These are phyloP conservation scores for Puccinia coronata DNA, from an alignment of 1,284 basidiomycete species.

Conservation along the genomic window DNA sequence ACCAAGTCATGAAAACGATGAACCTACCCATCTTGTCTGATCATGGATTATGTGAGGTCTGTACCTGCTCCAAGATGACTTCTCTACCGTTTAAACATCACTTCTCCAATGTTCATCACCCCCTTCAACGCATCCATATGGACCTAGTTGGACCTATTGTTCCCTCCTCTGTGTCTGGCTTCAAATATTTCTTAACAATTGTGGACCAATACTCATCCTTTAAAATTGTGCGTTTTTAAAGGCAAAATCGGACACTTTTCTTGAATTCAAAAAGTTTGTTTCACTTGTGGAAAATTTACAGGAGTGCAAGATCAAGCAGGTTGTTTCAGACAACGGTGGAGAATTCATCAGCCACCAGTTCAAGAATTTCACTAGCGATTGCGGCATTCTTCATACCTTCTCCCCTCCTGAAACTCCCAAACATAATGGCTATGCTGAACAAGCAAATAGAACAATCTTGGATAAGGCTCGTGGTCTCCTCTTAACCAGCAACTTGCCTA, in stretches of 20 bases:
- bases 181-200: slow-evolving; percentile 3
- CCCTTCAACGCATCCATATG: background rate
- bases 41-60: background rate
- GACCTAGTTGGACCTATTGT: slow-evolving; percentile 1
- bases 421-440: slow-evolving; percentile 24
- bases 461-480: too few species aligned
- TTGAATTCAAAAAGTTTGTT: background rate
- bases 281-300: background rate
- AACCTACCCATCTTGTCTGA: background rate
- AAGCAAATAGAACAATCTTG: slow-evolving; percentile 1
- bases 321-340: slow-evolving; percentile 58
- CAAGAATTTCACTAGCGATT: background rate
- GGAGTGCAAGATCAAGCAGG: slow-evolving; percentile 55
- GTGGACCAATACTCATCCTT: background rate
- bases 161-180: background rate
- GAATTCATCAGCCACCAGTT: slow-evolving; percentile 52
- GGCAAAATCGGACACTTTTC: background rate
- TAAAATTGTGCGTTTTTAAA: background rate
- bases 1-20: background rate
- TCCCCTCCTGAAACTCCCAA: slow-evolving; percentile 20
- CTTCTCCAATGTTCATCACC: background rate
- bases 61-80: background rate
- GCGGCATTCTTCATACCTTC: background rate
- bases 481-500: too few species aligned
- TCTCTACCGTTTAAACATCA: background rate